These are phyloP conservation scores for Knoxdaviesia proteae DNA, from an alignment of 2,329 filamentous ascomycete genomes.

Conservation along the genomic window DNA sequence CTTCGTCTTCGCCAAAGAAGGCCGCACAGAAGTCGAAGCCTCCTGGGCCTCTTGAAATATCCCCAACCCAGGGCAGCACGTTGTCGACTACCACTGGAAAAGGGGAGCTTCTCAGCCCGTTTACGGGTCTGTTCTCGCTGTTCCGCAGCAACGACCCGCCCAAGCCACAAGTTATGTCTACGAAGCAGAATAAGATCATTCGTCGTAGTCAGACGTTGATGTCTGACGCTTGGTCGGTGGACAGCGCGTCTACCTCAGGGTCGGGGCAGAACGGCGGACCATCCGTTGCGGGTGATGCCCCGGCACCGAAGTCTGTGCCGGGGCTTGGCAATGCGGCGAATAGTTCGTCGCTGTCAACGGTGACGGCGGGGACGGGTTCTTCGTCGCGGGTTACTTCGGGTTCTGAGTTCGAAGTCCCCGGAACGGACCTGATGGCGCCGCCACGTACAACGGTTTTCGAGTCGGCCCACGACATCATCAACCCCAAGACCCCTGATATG, in stretches of 20 bases:
- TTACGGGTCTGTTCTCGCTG: slow-evolving; percentile 49
- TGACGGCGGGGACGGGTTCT: slow-evolving; percentile 8
- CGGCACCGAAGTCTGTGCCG: not conserved
- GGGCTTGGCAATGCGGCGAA: slow-evolving; percentile 4
- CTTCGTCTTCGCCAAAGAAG: too few species aligned
- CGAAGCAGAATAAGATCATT: slow-evolving; percentile 50
- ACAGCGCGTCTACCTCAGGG: too few species aligned
- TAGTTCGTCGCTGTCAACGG: slow-evolving; percentile 11
- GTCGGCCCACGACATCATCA: slow-evolving; percentile 78
- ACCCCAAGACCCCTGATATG: slow-evolving; percentile 63
- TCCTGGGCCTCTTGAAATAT: not conserved
- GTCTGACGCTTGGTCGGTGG: slow-evolving; percentile 14
- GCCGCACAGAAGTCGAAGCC: slow-evolving; percentile 1
- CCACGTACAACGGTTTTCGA: slow-evolving; percentile 89
- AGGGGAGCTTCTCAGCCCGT: slow-evolving; percentile 17
- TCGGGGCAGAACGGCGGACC: too few species aligned
- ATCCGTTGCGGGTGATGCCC: not conserved
- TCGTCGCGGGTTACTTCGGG: slow-evolving; percentile 25
- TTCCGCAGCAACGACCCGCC: slow-evolving; percentile 39
- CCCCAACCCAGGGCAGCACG: not conserved
- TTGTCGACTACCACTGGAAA: slow-evolving; percentile 14
- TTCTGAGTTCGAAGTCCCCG: slow-evolving; percentile 22
- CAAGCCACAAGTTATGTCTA: slow-evolving; percentile 26
- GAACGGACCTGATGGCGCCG: slow-evolving; percentile 39
- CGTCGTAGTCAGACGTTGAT: slow-evolving; percentile 57